phyloP scores from a whole-genome alignment of 129 eudicot species.

The Heracleum sosnowskyi region DNA sequence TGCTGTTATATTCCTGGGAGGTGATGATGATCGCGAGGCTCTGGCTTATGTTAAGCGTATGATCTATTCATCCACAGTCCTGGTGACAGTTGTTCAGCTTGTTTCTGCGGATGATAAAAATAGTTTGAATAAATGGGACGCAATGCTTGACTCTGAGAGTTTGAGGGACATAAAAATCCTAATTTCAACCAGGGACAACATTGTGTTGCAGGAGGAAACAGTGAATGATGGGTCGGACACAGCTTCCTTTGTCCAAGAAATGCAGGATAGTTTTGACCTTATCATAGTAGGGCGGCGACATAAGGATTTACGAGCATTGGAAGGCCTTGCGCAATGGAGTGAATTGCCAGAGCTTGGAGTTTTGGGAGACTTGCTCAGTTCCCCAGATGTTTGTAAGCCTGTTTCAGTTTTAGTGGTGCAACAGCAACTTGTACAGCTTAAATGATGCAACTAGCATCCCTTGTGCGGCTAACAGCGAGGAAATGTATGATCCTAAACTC shows the following conservation, averaged over 20 bases:
- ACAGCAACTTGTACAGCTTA: conserved; percentile 13
- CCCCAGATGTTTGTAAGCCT: conserved; percentile 11
- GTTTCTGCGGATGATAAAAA: conserved; percentile 3
- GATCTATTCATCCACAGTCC: conserved; percentile 22
- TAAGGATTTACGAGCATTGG: not conserved
- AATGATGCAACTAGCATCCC: not conserved
- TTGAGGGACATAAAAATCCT: conserved; percentile 4
- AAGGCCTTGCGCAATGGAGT: conserved; percentile 2
- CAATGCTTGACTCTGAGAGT: conserved; percentile 28
- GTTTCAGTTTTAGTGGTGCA: conserved; percentile 17
- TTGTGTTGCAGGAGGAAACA: not conserved
- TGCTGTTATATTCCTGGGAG: conserved; percentile 34
- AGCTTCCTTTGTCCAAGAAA: not conserved
- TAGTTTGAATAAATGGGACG: conserved; percentile 23
- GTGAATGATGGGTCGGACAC: not conserved
- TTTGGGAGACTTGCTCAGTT: conserved; percentile 14
- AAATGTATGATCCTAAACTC: not conserved
- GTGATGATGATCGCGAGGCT: conserved; percentile 42
- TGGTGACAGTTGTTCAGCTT: conserved; percentile 26
- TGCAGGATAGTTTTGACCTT: conserved; percentile 7
- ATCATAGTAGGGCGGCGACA: conserved; percentile 8
- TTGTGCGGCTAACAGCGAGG: not conserved
- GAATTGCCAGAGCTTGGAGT: conserved; percentile 16
- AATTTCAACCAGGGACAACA: not conserved
- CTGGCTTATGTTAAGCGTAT: conserved; percentile 34